Base-by-base conservation (phyloP, 441 rosid genomes). In the Isatis lusitanica region DNA sequence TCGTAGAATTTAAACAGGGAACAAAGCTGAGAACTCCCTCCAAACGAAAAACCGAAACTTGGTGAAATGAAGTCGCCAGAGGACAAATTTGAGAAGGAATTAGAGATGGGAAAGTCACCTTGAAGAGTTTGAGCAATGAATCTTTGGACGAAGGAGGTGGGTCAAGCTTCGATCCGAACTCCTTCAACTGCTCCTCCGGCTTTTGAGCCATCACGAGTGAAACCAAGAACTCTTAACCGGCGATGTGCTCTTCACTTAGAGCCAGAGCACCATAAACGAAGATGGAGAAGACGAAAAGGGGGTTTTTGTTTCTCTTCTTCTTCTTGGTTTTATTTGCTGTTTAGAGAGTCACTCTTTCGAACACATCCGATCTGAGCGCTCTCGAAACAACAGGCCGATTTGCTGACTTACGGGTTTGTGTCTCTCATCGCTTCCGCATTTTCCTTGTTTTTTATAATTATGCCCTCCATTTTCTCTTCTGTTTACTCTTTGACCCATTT, bases 111-210 rank as follows among this genome's bases (percentile, higher is more conserved):
- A 83, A 68, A 78, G 79, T 67, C 26, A 70, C 99, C 99, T 93
- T 88, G 16, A 93, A 81, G 71, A 96, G 97, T 88, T 90, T 91
- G 66, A 89, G 79, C 71, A 96, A 85, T 9, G 87, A 86, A 74
- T 96, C 99, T 76, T 93, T 91, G 48, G 90, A 40, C 46, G 94
- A 42, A 47, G 97, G 94, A 80, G 83, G 93, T 26, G 86, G 73
- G 65, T 85, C 86, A 75, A 96, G 97, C 88, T 87, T 91, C 75
- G 97, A 93, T 91, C 99, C 99, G 75, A 93, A 72, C 82, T 90
- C 97, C 83, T 71, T 84, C 48, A 95, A 84, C 84, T 81, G 94
- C 69, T 76, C 84, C 78, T 86, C 85, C 18, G 85, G 84, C 87
- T 87, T 88, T 51, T 77, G 84, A 7, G 85, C 88, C 99, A 94